Percentiles rank a stretch among this genome's conserved stretches.
Conservation (phyloP, 2,329 filamentous ascomycete genomes). For the Fusarium siculi region DNA sequence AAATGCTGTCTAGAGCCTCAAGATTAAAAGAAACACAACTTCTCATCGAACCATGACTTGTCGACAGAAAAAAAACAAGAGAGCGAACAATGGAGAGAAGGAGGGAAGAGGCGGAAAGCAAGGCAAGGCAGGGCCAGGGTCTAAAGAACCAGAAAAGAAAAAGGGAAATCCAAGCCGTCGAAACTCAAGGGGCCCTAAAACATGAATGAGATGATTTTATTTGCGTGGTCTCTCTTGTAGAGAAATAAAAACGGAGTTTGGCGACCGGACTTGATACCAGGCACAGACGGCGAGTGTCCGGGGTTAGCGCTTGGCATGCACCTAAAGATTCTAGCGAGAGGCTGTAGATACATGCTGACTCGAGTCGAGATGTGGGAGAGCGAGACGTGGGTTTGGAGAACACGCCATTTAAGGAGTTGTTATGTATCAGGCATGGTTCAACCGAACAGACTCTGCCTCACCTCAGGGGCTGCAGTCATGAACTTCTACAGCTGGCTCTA, state of each 20-base stretch:
- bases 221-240: background rate
- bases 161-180: background rate
- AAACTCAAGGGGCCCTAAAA: conserved; percentile 20
- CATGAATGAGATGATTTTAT: conserved; percentile 29
- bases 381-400: conserved; percentile 24
- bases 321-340: conserved; percentile 23
- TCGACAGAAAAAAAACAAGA: background rate
- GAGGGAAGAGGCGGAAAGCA: background rate
- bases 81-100: conserved; percentile 2
- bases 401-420: conserved; percentile 36
- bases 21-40: conserved; percentile 34
- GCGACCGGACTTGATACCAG: conserved; percentile 38
- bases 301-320: conserved; percentile 40
- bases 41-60: conserved; percentile 32
- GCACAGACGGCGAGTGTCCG: conserved; percentile 34
- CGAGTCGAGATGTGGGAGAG: background rate
- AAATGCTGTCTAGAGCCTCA: conserved; percentile 41
- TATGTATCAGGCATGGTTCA: conserved; percentile 27
- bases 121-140: conserved; percentile 22
- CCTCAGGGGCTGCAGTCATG: background rate
- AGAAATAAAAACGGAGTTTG: conserved; percentile 30
- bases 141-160: conserved; percentile 5
- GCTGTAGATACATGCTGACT: conserved; percentile 5
- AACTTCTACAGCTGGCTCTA: background rate
- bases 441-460: background rate